These are phyloP conservation scores for Acer campestre DNA, from an alignment of 345 rosid species.

Conservation along the genomic window DNA sequence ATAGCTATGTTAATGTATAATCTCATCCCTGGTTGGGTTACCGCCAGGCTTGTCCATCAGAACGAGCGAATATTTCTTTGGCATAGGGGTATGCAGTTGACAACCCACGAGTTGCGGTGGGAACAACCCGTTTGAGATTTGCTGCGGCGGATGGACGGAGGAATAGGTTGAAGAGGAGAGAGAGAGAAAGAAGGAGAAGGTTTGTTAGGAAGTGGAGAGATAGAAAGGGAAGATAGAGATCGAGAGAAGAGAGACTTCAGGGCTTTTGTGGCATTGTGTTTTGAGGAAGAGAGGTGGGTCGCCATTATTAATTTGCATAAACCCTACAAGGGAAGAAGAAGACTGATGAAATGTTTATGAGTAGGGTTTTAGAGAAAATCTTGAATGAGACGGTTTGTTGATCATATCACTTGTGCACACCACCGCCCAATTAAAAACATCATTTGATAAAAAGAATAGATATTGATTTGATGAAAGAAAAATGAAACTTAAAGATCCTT, in stretches of 20 bases:
- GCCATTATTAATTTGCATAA: conserved; percentile 35
- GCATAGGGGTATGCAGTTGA: too few relatives aligned
- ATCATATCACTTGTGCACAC: too few relatives aligned
- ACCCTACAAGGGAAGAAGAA: not conserved
- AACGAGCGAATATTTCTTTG: too few relatives aligned
- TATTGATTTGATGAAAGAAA: too few relatives aligned
- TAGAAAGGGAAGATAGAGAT: not conserved
- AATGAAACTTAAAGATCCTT: too few relatives aligned
- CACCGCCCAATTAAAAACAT: too few relatives aligned
- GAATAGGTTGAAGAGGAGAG: conserved; percentile 20
- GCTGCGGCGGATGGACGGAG: conserved; percentile 17
- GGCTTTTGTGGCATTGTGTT: conserved; percentile 30
- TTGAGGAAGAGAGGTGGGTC: conserved; percentile 34
- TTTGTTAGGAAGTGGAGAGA: conserved; percentile 10
- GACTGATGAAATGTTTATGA: not conserved
- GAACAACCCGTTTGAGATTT: conserved; percentile 9
- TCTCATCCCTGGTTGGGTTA: too few relatives aligned
- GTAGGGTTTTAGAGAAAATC: not conserved
- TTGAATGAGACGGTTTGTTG: too few relatives aligned
- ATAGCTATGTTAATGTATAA: too few relatives aligned
- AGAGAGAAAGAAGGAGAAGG: conserved; percentile 9
- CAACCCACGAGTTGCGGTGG: not conserved
- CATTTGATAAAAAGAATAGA: too few relatives aligned
- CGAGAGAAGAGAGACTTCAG: conserved; percentile 29
- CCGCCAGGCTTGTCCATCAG: too few relatives aligned